Percentiles rank a stretch among this genome's conserved stretches.
Conservation (phyloP, 176 grass and related monocot species). For the Aegilops sharonensis region DNA sequence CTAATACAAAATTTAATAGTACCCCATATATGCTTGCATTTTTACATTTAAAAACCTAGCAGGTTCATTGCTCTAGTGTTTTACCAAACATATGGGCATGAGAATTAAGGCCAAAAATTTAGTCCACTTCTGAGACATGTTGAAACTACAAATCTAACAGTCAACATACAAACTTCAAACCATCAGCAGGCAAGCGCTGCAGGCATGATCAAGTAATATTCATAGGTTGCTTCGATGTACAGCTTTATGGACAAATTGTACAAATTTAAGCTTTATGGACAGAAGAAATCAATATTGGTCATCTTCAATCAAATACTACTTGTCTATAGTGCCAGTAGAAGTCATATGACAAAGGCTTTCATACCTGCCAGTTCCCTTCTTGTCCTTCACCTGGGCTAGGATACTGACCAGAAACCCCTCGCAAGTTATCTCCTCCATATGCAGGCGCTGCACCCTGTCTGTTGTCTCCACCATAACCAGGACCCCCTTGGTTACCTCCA, state of each 20-base stretch:
- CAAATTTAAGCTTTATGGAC: neutral
- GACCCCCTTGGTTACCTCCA: conserved; percentile 21
- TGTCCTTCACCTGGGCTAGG: conserved; percentile 43
- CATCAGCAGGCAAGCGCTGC: neutral
- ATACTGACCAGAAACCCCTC: conserved; percentile 30
- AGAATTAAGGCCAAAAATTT: neutral
- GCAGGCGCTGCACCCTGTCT: conserved; percentile 15
- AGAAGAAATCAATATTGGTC: neutral
- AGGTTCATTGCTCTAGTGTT: neutral
- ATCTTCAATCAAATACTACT: neutral
- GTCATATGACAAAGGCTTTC: neutral
- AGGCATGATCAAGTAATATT: neutral
- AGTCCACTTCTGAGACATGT: neutral
- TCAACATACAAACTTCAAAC: neutral
- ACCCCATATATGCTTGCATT: neutral
- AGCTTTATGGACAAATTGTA: neutral
- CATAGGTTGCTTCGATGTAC: neutral
- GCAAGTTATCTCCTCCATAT: conserved; percentile 41
- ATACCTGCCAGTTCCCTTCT: conserved; percentile 61
- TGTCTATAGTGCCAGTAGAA: neutral
- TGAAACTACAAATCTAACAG: neutral
- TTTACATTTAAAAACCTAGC: neutral
- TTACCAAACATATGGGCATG: neutral
- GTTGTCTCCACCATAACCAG: conserved; percentile 42
- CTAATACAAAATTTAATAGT: neutral